These are phyloP conservation scores for Durotheca rogersii DNA, from an alignment of 495 filamentous ascomycete genomes.

Conservation along the genomic window DNA sequence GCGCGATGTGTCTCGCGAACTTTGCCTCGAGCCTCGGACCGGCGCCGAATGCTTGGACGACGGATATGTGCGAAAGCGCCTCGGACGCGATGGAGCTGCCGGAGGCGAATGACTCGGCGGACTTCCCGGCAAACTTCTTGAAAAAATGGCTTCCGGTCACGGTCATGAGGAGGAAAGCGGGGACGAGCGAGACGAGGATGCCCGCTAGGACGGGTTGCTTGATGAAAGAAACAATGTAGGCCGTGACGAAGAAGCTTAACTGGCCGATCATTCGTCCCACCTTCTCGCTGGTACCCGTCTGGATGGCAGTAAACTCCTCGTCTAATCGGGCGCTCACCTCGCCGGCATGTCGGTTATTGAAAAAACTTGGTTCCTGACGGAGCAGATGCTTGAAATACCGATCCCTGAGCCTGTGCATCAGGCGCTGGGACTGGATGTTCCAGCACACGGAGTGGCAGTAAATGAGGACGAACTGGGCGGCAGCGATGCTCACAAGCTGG, in stretches of 20 bases:
- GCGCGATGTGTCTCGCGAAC: slow-evolving; percentile 50
- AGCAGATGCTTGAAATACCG: slow-evolving; percentile 55
- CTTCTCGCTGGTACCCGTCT: slow-evolving; percentile 63
- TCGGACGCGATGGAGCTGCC: slow-evolving; percentile 42
- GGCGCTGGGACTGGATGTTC: slow-evolving; percentile 58
- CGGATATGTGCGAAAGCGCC: slow-evolving; percentile 41
- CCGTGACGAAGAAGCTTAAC: slow-evolving; percentile 59
- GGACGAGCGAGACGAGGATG: slow-evolving; percentile 58
- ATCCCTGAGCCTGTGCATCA: slow-evolving; percentile 60
- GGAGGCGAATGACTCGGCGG: slow-evolving; percentile 8
- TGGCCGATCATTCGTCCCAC: slow-evolving; percentile 59
- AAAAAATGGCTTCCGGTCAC: slow-evolving; percentile 59
- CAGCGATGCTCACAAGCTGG: slow-evolving; percentile 59
- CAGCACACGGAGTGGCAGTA: slow-evolving; percentile 57
- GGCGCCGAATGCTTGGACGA: slow-evolving; percentile 50
- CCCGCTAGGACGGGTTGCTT: slow-evolving; percentile 50
- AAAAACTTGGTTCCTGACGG: slow-evolving; percentile 58
- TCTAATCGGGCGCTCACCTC: slow-evolving; percentile 60
- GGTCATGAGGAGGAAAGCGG: slow-evolving; percentile 63
- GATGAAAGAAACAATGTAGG: slow-evolving; percentile 63
- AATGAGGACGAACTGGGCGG: slow-evolving; percentile 60
- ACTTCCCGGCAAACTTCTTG: slow-evolving; percentile 53
- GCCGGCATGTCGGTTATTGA: slow-evolving; percentile 53
- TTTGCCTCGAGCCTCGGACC: slow-evolving; percentile 50
- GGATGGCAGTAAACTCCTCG: slow-evolving; percentile 59